A percentile compares a stretch with the other conserved stretches of the same genome.
phyloP scores from a whole-genome alignment of 768 basidiomycete genomes.

The Russula dissimulans region DNA sequence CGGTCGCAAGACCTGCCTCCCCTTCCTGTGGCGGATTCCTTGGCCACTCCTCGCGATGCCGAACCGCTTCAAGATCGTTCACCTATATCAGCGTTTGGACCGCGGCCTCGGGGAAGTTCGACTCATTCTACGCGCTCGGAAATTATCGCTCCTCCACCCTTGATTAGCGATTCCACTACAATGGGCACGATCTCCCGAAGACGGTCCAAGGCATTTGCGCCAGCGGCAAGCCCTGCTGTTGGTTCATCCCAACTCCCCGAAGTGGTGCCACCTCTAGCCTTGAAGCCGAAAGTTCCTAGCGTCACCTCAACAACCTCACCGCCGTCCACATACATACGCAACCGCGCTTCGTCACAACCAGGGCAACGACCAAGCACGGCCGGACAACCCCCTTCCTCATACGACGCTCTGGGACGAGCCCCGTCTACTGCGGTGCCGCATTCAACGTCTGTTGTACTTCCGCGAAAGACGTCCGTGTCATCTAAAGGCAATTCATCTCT shows the following conservation, averaged over 20 bases:
- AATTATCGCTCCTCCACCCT: slow-evolving; percentile 19
- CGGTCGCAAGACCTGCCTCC: slow-evolving; percentile 34
- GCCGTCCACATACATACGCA: slow-evolving; percentile 30
- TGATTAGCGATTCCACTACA: slow-evolving; percentile 51
- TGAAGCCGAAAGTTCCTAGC: slow-evolving; percentile 31
- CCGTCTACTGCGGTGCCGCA: slow-evolving; percentile 31
- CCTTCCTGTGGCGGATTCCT: slow-evolving; percentile 60
- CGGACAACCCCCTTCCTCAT: slow-evolving; percentile 44
- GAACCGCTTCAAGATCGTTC: slow-evolving; percentile 18
- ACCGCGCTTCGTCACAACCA: slow-evolving; percentile 69
- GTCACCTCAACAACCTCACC: not conserved
- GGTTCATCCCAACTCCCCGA: slow-evolving; percentile 9
- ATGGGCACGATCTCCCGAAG: slow-evolving; percentile 65
- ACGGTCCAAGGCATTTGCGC: slow-evolving; percentile 55
- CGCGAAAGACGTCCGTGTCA: slow-evolving; percentile 54
- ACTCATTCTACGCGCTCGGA: slow-evolving; percentile 30
- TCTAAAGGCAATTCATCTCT: slow-evolving; percentile 42
- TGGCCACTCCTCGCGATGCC: slow-evolving; percentile 27
- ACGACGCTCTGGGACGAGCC: slow-evolving; percentile 43
- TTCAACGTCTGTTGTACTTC: slow-evolving; percentile 31
- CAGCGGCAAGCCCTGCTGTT: slow-evolving; percentile 30
- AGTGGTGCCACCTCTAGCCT: slow-evolving; percentile 24
- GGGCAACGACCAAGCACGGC: slow-evolving; percentile 46
- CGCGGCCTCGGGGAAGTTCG: slow-evolving; percentile 53
- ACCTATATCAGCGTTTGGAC: slow-evolving; percentile 30